These are phyloP conservation scores for Spergularia marina DNA, from an alignment of 148 eudicot genomes.

Conservation along the genomic window DNA sequence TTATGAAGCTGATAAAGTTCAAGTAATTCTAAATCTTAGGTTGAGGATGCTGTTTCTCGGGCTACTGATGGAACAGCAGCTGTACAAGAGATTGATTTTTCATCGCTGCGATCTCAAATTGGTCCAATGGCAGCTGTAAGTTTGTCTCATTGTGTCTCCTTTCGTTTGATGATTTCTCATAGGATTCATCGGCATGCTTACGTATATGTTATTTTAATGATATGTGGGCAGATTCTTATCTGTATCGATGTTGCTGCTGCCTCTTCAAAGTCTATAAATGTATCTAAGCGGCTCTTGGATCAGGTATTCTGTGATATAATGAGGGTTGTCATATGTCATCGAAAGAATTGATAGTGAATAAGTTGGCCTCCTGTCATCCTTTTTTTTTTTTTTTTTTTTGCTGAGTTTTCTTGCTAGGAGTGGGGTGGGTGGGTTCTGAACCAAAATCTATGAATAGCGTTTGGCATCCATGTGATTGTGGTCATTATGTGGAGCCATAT, in stretches of 20 bases:
- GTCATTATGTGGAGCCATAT: too few relatives aligned
- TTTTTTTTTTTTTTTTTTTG: background rate
- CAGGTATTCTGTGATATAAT: conserved; percentile 48
- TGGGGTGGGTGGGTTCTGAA: too few relatives aligned
- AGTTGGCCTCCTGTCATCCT: background rate
- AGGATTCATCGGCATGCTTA: background rate
- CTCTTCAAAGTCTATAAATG: conserved; percentile 59
- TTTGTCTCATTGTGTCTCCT: background rate
- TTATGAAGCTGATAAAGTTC: conserved; percentile 2
- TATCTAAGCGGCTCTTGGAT: conserved; percentile 74
- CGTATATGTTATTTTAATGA: background rate
- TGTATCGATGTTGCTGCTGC: conserved; percentile 92
- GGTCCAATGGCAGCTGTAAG: conserved; percentile 89
- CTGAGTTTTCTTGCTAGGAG: background rate
- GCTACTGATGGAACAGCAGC: conserved; percentile 71
- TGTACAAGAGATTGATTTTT: conserved; percentile 78
- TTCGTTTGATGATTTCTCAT: background rate
- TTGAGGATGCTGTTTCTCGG: conserved; percentile 85
- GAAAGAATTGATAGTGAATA: conserved; percentile 11
- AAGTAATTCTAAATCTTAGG: conserved; percentile 37
- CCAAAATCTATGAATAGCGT: background rate
- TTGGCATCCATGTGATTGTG: background rate
- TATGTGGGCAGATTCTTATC: conserved; percentile 62
- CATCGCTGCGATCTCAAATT: conserved; percentile 71
- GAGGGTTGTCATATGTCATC: conserved; percentile 1